Evolutionary conservation across 2,329 filamentous ascomycete genomes (phyloP), one percentile per base, ranked within the genome.

Genomic region (Penicillium sp.): DNA sequence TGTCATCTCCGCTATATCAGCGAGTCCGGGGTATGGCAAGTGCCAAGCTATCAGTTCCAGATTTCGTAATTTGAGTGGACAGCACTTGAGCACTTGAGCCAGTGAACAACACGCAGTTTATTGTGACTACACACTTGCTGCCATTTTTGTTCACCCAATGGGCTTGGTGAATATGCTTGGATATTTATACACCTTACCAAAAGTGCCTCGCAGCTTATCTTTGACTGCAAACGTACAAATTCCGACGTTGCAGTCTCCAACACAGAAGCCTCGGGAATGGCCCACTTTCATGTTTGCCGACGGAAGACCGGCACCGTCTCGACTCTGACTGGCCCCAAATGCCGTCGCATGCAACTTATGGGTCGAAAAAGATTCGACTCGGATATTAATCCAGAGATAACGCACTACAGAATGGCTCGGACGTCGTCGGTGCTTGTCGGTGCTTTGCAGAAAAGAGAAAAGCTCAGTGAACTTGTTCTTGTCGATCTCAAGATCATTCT

Each of bases 231-330:
- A 11, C 31, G 10, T 14, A 34, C 31, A 13, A 27, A 11, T 34
- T 34, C 31, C 13, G 31, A 34, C 10, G 24, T 27, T 27, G 31
- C 31, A 34, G 13, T 34, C 31, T 34, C 31, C 31, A 34, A 34
- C 29, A 42, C 29, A 42, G 31, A 9, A 34, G 31, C 48, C 16
- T 39, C 48, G 36, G 60, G 60, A 10, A 55, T 38, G 22, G n/a
- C 44, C 43, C 56, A 47, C 54, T 43, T 38, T 49, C 21, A 22
- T 21, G 16, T 61, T 54, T 62, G 54, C 60, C 55, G 60, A 58
- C 60, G 60, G 60, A 63, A 63, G 42, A 55, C 38, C 62, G 61
- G 61, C 59, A 62, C 59, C 38, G 10, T 9, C 58, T 56, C 27
- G n/a, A 58, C 43, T 44, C 51, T 61, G 47, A 64, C 60, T 64